Evolutionary conservation across 2,329 filamentous ascomycete genomes (phyloP), one percentile per base, ranked within the genome.

Genomic region (Domatiomyces globalis): DNA sequence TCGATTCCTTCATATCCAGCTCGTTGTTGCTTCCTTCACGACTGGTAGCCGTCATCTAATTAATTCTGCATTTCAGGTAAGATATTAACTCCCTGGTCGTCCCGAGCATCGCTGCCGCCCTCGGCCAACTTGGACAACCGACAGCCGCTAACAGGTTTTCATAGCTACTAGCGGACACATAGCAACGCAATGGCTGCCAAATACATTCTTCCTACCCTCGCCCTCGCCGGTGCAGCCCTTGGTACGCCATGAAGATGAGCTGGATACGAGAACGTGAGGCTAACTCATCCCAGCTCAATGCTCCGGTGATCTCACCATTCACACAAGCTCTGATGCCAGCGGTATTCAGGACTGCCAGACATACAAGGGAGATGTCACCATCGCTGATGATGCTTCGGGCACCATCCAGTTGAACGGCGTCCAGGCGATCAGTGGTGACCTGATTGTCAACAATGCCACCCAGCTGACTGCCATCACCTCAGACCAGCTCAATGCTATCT

Each of bases 311-410:
- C 33, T 71, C 65, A 56, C 75, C 70, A 68, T 72, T 67, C 43
- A 51, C 81, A 77, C 58, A 74, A 87, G 71, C 75, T 66, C 73
- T 67, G 71, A 69, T 67, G 77, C 78, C 61, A 76, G 85, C 63
- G 80, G 77, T 51, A 70, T 89, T 54, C 66, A 75, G 49, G 63
- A 65, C 56, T 95, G 88, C 77, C 65, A 69, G 15, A 83, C 77
- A 51, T 75, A 86, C 64, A 70, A 77, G 49, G 87, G 84, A 62
- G 75, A 78, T 65, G 73, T 95, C 56, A 74, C 78, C 56, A 75
- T 94, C 58, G 74, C 73, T 54, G 71, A 73, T 42, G 64, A 67
- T 49, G 74, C 80, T 45, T 68, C 73, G 49, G 77, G 76, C 46
- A 66, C 68, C 55, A 74, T 95, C 19, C 2, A 22, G 20, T 27